Evolutionary conservation across 768 basidiomycete species (phyloP).

Genomic region (Pleurotus eryngii): DNA sequence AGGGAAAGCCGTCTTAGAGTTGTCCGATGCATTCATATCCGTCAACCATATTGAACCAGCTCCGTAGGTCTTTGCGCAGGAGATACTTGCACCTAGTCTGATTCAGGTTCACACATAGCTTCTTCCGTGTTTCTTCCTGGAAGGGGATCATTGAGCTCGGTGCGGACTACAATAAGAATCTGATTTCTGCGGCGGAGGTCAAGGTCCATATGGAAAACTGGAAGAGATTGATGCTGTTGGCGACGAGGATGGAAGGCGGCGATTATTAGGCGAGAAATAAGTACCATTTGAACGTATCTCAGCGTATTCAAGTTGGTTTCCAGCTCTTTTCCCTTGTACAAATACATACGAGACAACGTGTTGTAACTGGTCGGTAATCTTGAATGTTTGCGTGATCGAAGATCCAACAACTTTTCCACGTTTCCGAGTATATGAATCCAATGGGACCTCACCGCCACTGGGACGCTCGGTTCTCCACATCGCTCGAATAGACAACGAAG

Average conservation of each 20-base stretch:
- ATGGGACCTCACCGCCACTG: too few species aligned
- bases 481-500: too few species aligned
- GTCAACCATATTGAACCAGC: conserved; percentile 22
- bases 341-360: too few species aligned
- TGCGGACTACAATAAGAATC: conserved; percentile 22
- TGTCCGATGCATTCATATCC: conserved; percentile 19
- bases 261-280: neutral
- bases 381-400: too few species aligned
- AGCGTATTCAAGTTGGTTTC: too few species aligned
- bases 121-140: conserved; percentile 24
- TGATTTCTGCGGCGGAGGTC: conserved; percentile 9
- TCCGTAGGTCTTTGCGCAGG: conserved; percentile 18
- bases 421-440: too few species aligned
- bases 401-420: too few species aligned
- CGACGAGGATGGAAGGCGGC: neutral
- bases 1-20: conserved; percentile 8
- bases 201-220: conserved; percentile 10
- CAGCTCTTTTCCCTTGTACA: too few species aligned
- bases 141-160: conserved; percentile 17
- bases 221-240: conserved; percentile 3
- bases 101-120: conserved; percentile 8
- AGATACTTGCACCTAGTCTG: neutral
- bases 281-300: too few species aligned
- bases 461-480: too few species aligned
- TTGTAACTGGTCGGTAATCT: too few species aligned